Percentiles rank a stretch among this genome's conserved stretches.
Conservation (phyloP, 768 basidiomycete species). For the Leucosporidium scottii region DNA sequence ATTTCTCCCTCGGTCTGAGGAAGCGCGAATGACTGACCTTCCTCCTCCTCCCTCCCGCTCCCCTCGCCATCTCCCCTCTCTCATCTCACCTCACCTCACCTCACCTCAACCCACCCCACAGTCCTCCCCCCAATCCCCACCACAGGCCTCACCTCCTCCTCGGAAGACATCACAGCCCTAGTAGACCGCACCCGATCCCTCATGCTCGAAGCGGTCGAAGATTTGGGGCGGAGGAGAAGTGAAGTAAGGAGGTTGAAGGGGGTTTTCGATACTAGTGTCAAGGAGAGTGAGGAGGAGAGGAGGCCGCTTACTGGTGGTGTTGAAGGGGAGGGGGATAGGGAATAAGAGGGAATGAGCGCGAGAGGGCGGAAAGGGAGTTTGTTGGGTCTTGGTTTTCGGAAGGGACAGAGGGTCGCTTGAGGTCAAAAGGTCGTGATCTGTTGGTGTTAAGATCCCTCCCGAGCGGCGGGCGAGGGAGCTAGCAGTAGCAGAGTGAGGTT, state of each 20-base stretch:
- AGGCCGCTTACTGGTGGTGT: background rate
- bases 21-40: too few relatives aligned
- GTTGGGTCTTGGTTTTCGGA: too few relatives aligned
- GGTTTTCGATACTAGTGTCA: background rate
- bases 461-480: too few relatives aligned
- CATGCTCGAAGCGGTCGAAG: slow-evolving; percentile 71
- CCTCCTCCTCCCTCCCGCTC: too few relatives aligned
- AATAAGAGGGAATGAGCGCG: background rate
- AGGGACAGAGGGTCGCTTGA: too few relatives aligned
- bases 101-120: background rate
- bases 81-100: background rate
- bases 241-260: slow-evolving; percentile 4
- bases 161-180: slow-evolving; percentile 60
- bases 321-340: background rate
- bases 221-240: slow-evolving; percentile 48
- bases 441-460: too few relatives aligned
- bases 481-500: too few relatives aligned
- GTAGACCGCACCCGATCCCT: slow-evolving; percentile 59
- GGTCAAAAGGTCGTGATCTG: too few relatives aligned
- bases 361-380: too few relatives aligned
- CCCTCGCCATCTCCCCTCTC: background rate
- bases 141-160: slow-evolving; percentile 49
- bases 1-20: too few relatives aligned
- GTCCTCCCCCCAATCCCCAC: background rate
- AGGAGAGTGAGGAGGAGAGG: slow-evolving; percentile 1